Evolutionary conservation across 306 rosid species (phyloP).

Genomic region (Crotalaria pallida): DNA sequence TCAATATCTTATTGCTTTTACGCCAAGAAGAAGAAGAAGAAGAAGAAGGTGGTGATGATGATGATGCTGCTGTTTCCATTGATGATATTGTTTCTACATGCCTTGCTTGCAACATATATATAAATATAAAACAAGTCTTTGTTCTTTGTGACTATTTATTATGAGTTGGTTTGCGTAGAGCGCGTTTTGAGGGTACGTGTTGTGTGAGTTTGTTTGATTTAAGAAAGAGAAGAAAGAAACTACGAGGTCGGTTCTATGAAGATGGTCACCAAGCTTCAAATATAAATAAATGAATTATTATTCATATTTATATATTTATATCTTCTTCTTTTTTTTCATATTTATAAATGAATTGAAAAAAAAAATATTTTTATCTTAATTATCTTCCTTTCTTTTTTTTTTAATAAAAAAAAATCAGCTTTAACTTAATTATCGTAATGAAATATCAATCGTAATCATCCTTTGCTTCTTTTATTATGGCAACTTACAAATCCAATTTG

Average conservation of each 20-base stretch:
- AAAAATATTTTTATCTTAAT: no score
- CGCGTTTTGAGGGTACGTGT: constrained; percentile 39
- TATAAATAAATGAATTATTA: no score
- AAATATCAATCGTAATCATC: neutral
- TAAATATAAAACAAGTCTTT: neutral
- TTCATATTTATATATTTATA: neutral
- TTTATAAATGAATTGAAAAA: no score
- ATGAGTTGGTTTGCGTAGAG: neutral
- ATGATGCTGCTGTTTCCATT: neutral
- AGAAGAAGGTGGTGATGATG: neutral
- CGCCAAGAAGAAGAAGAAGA: neutral
- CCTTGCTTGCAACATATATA: neutral
- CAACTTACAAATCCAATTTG: neutral
- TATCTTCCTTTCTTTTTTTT: no score
- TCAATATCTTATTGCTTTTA: neutral
- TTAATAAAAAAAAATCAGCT: no score
- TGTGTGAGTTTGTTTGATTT: constrained; percentile 14
- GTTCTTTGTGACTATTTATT: neutral
- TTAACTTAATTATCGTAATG: no score
- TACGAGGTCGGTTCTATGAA: constrained; percentile 43
- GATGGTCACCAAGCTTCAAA: neutral
- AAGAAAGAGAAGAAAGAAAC: constrained; percentile 22
- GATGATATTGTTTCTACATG: neutral
- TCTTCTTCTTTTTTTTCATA: no score
- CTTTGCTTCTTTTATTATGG: neutral